These are phyloP conservation scores for Pseudotsuga menziesii DNA, from an alignment of 75 land plant genomes.

Conservation along the genomic window DNA sequence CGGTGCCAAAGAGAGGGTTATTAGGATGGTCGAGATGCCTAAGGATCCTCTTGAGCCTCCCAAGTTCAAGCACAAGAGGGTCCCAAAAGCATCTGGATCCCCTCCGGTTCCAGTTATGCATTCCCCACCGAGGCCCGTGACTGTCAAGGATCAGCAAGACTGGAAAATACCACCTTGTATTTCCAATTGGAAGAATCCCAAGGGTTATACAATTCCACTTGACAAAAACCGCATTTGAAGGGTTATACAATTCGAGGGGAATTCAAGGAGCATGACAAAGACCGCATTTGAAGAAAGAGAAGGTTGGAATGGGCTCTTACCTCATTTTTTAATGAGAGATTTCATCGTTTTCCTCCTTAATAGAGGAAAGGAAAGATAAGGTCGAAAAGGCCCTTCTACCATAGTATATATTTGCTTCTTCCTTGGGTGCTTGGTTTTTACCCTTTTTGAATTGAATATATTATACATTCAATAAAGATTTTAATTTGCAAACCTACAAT, in stretches of 20 bases:
- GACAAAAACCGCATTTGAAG: conserved; percentile 94
- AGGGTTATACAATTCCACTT: conserved; percentile 92
- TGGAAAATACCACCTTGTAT: conserved; percentile 98
- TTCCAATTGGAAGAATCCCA: conserved; percentile 96
- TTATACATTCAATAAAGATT: no score
- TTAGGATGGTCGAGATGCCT: conserved; percentile 90
- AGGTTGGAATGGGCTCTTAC: conserved; percentile 90
- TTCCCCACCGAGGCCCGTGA: conserved; percentile 90
- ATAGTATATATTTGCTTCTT: no score
- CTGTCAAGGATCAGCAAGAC: conserved; percentile 95
- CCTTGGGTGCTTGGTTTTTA: no score
- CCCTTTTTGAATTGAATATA: no score
- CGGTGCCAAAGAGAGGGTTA: conserved; percentile 82
- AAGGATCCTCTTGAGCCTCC: conserved; percentile 94
- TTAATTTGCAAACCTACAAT: no score
- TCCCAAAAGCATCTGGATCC: conserved; percentile 85
- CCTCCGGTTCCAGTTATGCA: conserved; percentile 94
- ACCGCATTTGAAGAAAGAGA: conserved; percentile 91
- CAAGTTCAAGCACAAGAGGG: conserved; percentile 96
- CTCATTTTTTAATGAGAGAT: no score
- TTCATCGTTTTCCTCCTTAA: no score
- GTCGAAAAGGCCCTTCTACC: no score
- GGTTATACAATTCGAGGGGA: conserved; percentile 91
- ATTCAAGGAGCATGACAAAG: conserved; percentile 85
- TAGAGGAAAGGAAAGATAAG: conserved; percentile 80